Evolutionary conservation across 176 grass and related monocot species (phyloP).

Genomic region (Bromus sterilis): DNA sequence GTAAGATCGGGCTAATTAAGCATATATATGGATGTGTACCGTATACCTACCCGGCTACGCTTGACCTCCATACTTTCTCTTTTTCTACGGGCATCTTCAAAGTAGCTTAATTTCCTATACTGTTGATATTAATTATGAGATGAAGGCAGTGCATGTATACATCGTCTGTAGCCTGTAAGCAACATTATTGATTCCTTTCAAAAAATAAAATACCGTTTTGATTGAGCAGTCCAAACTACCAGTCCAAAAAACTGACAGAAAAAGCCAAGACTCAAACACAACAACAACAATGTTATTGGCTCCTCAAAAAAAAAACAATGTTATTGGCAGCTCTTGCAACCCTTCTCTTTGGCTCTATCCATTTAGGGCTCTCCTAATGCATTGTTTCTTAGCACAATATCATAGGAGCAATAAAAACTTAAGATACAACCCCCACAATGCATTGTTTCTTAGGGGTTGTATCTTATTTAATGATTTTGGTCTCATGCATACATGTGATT

Average conservation of each 20-base stretch:
- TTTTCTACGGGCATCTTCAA: too few species aligned
- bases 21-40: not conserved
- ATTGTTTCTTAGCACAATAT: too few species aligned
- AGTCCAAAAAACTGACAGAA: not conserved
- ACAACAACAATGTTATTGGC: constrained; percentile 6
- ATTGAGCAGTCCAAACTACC: not conserved
- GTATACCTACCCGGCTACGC: not conserved
- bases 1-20: not conserved
- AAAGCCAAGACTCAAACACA: not conserved
- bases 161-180: not conserved
- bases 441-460: too few species aligned
- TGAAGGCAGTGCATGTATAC: not conserved
- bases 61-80: not conserved
- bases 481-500: too few species aligned
- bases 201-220: too few species aligned
- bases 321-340: not conserved
- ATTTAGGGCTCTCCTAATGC: too few species aligned
- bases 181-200: too few species aligned
- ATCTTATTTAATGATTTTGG: too few species aligned
- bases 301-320: too few species aligned
- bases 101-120: not conserved
- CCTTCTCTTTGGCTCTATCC: not conserved
- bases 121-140: not conserved
- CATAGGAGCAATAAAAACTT: too few species aligned
- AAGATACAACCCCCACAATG: too few species aligned